These are phyloP conservation scores for Botrytis aclada DNA, from an alignment of 2,329 filamentous ascomycete genomes.

Conservation along the genomic window DNA sequence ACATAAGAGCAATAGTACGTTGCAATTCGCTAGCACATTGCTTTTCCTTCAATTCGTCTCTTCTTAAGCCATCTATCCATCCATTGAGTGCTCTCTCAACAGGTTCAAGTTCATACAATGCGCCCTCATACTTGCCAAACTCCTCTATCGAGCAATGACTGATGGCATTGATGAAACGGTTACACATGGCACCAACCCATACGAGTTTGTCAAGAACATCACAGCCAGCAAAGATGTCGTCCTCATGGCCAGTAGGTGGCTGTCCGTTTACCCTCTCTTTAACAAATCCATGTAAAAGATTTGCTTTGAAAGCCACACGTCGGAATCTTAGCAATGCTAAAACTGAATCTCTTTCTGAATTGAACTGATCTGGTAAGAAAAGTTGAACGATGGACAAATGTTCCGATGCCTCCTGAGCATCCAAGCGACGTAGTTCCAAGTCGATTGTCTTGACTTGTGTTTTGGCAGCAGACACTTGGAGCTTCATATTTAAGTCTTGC, in stretches of 20 bases:
- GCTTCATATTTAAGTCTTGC: constrained; percentile 93
- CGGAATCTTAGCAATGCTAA: constrained; percentile 84
- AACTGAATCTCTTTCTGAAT: constrained; percentile 79
- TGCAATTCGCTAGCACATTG: constrained; percentile 79
- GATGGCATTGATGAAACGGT: constrained; percentile 79
- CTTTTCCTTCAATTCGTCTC: constrained; percentile 81
- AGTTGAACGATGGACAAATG: constrained; percentile 85
- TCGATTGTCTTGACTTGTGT: constrained; percentile 94
- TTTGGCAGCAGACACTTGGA: constrained; percentile 86
- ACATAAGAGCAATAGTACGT: constrained; percentile 79
- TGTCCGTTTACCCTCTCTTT: constrained; percentile 73
- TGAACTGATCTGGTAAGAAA: constrained; percentile 83
- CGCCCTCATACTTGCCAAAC: constrained; percentile 75
- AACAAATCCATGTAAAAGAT: constrained; percentile 72
- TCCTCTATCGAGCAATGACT: constrained; percentile 72
- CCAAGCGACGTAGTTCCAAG: constrained; percentile 78
- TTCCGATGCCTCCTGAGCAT: constrained; percentile 83
- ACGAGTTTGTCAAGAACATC: constrained; percentile 82
- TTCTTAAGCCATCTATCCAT: constrained; percentile 81
- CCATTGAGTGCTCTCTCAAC: constrained; percentile 85
- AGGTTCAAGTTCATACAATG: constrained; percentile 83
- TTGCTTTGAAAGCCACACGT: constrained; percentile 83
- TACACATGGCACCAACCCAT: constrained; percentile 79
- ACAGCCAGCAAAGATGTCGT: constrained; percentile 75
- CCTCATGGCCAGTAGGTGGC: constrained; percentile 64